Evolutionary conservation across 2,329 filamentous ascomycete genomes (phyloP).

Genomic region (Penicillium sp.): DNA sequence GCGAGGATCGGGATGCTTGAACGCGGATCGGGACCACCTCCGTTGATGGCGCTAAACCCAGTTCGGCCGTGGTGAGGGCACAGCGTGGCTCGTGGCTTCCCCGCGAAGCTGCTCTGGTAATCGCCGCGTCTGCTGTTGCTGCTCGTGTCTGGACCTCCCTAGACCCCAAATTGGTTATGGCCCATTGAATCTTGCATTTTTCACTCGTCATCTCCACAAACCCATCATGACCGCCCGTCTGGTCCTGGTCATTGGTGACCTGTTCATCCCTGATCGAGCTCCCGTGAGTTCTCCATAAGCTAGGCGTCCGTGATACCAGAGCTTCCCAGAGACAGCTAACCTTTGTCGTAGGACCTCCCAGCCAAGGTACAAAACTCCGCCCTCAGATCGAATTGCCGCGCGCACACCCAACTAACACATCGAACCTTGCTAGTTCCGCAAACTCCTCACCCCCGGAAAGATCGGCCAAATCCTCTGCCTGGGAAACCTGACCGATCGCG

Average conservation of each 20-base stretch:
- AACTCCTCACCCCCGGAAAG: conserved; percentile 79
- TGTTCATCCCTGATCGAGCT: conserved; percentile 90
- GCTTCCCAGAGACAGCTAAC: conserved; percentile 18
- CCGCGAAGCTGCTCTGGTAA: conserved; percentile 21
- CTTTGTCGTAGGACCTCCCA: conserved; percentile 68
- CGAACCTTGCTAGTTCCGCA: conserved; percentile 68
- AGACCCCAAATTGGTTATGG: conserved; percentile 26
- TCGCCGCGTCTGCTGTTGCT: conserved; percentile 9
- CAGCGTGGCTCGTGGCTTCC: conserved; percentile 20
- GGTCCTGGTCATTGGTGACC: conserved; percentile 87
- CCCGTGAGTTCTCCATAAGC: conserved; percentile 56
- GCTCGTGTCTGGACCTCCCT: conserved; percentile 1
- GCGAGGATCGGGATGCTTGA: background rate
- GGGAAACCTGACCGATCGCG: conserved; percentile 77
- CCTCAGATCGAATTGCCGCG: background rate
- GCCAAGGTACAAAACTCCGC: conserved; percentile 65
- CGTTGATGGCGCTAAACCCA: conserved; percentile 7
- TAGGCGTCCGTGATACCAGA: conserved; percentile 10
- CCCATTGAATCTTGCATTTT: conserved; percentile 26
- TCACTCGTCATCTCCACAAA: conserved; percentile 11
- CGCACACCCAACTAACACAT: background rate
- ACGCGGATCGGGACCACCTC: background rate
- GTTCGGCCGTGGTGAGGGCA: conserved; percentile 12
- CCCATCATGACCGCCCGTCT: conserved; percentile 74
- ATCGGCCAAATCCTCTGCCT: conserved; percentile 80